Base-by-base conservation (phyloP, 2,329 filamentous ascomycete genomes). In the Calonectria pteridis region DNA sequence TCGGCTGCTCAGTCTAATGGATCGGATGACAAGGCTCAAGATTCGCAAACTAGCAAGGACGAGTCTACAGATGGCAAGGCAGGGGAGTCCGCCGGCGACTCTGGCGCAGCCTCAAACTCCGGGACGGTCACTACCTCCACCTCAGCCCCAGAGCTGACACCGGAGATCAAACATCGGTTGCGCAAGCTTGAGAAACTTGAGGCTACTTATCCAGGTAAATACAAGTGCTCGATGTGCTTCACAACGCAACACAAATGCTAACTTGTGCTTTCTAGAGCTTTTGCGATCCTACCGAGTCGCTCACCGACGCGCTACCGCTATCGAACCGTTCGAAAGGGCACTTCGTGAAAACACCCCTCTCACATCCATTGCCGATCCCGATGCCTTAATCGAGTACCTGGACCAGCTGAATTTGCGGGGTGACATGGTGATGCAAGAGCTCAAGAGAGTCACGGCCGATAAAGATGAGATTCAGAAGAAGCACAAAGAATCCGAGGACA, bases 291-390 rank as follows among this genome's bases (percentile, higher is more conserved):
- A 99, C 85, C 92, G 95, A 75, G 93, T 96, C 77, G 97, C 97
- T 23, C 96, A 99, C 86, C 92, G 94, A 71, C 93, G 95, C 66
- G 95, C 96, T 51, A 92, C 94, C 16, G 92, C 94, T 3, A 97
- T 98, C 80, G 97, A 98, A 81, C 94, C 95, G 0, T 99, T 99
- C 83, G 97, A 99, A 85, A 93, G 94, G 69, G 93, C 94, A 0
- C 89, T 99, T 10, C 94, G 95, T 79, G 97, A 99, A 82, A 94
- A 98, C 79, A 99, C 97, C 0, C 96, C 97, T 3, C 87, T 98
- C 43, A 94, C 94, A 6, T 96, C 95, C 20, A 98, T 99, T 79
- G 90, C 89, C 78, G 97, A 99, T 73, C 95, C 96, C 0, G 91
- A 92, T 67, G 93, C 95, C 2, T 88, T 99, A 40, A 91, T 95